A percentile compares a stretch with the other conserved stretches of the same genome.
These are phyloP conservation scores for Starmera stellimalicola DNA, from an alignment of 1,139 yeast genomes.

Conservation along the genomic window DNA sequence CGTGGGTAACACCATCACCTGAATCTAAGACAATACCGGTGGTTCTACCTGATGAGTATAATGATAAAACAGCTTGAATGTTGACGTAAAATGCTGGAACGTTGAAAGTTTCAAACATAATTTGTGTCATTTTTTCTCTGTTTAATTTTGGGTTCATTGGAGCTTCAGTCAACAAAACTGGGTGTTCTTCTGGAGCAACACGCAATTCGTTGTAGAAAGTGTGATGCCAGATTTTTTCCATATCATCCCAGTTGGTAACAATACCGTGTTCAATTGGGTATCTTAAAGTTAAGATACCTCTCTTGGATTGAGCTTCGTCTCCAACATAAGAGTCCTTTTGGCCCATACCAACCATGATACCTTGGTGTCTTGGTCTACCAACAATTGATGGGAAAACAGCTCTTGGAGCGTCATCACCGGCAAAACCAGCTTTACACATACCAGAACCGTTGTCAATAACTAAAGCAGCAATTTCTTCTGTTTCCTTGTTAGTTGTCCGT, in stretches of 20 bases:
- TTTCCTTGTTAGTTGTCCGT: no score
- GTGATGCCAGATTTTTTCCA: slow-evolving; percentile 99
- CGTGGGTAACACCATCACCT: slow-evolving; percentile 99
- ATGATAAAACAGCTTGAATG: slow-evolving; percentile 95
- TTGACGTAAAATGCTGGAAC: slow-evolving; percentile 99
- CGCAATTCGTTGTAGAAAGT: slow-evolving; percentile 95
- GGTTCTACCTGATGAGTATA: slow-evolving; percentile 99
- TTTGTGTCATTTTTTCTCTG: slow-evolving; percentile 99
- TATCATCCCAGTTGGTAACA: slow-evolving; percentile 99
- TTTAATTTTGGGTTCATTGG: slow-evolving; percentile 98
- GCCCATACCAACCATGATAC: slow-evolving; percentile 99
- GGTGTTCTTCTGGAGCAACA: slow-evolving; percentile 99
- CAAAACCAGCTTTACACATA: slow-evolving; percentile 99
- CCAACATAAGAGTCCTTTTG: slow-evolving; percentile 99
- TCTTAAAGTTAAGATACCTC: slow-evolving; percentile 98
- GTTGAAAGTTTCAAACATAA: slow-evolving; percentile 97
- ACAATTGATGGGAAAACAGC: slow-evolving; percentile 99
- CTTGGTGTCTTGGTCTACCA: slow-evolving; percentile 99
- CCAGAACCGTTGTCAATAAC: slow-evolving; percentile 99
- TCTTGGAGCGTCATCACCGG: slow-evolving; percentile 99
- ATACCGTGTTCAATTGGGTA: slow-evolving; percentile 99
- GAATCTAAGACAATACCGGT: slow-evolving; percentile 99
- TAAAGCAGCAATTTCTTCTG: slow-evolving; percentile 22
- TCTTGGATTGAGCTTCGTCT: slow-evolving; percentile 99
- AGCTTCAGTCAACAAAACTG: slow-evolving; percentile 95